Evolutionary conservation across 1,139 yeast species (phyloP).

Genomic region (Candida glucosophila): DNA sequence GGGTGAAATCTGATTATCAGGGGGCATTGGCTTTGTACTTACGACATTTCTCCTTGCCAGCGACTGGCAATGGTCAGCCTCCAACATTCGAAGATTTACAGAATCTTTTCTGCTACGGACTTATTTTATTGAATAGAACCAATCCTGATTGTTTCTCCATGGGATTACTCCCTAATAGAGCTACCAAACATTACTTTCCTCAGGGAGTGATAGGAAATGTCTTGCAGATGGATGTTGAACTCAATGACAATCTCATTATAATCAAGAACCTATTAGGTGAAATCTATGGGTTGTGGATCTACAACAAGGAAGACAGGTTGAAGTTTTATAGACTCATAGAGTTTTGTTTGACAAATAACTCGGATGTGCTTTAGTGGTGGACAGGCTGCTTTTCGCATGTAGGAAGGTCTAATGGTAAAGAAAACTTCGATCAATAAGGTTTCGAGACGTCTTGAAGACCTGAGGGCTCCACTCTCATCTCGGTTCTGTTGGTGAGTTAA

Average conservation of each 20-base stretch:
- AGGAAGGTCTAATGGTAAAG: too few relatives aligned
- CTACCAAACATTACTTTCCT: slow-evolving; percentile 36
- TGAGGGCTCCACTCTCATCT: too few relatives aligned
- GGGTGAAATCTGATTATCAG: slow-evolving; percentile 74
- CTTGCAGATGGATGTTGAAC: slow-evolving; percentile 57
- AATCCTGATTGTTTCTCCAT: slow-evolving; percentile 72
- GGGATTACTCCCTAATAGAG: slow-evolving; percentile 61
- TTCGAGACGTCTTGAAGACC: too few relatives aligned
- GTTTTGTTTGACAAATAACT: slow-evolving; percentile 40
- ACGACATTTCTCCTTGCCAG: slow-evolving; percentile 38
- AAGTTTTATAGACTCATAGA: slow-evolving; percentile 52
- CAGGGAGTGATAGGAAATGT: slow-evolving; percentile 36
- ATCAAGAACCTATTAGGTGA: slow-evolving; percentile 69
- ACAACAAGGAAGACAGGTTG: slow-evolving; percentile 65
- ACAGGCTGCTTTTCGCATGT: too few relatives aligned
- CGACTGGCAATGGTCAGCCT: slow-evolving; percentile 13
- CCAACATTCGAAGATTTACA: slow-evolving; percentile 32
- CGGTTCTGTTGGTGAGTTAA: too few relatives aligned
- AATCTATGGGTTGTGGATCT: slow-evolving; percentile 86
- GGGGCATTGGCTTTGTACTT: slow-evolving; percentile 79
- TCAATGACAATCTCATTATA: slow-evolving; percentile 73
- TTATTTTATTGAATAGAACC: slow-evolving; percentile 67
- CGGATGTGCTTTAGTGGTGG: slow-evolving; percentile 9
- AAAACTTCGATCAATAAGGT: too few relatives aligned
- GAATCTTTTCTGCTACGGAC: slow-evolving; percentile 62